Evolutionary conservation across 2,329 filamentous ascomycete species (phyloP).

Genomic region (Pseudogymnoascus pannorum): DNA sequence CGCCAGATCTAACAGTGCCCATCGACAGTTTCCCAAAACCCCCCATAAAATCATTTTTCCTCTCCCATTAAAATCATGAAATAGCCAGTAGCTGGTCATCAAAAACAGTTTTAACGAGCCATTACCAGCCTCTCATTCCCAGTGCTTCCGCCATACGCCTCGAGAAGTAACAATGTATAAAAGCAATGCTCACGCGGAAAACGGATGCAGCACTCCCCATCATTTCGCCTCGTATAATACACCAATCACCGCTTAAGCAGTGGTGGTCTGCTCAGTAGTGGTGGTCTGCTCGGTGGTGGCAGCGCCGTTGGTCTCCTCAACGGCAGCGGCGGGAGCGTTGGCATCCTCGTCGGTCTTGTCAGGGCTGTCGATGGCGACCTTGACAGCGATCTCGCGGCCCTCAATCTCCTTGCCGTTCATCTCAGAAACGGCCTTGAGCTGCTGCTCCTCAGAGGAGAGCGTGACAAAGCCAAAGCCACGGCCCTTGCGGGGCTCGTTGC

Average conservation of each 20-base stretch:
- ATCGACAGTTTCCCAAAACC: neutral
- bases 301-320: constrained; percentile 31
- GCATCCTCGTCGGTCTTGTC: constrained; percentile 91
- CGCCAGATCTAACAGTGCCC: neutral
- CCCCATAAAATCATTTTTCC: neutral
- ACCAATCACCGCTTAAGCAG: constrained; percentile 10
- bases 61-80: neutral
- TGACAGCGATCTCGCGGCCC: constrained; percentile 97
- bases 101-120: neutral
- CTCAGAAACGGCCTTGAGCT: constrained; percentile 93
- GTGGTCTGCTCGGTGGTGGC: no score
- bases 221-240: neutral
- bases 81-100: neutral
- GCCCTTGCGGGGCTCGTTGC: constrained; percentile 96
- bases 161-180: constrained; percentile 3
- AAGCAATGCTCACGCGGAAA: neutral
- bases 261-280: constrained; percentile 18
- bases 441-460: constrained; percentile 86
- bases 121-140: constrained; percentile 11
- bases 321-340: constrained; percentile 46
- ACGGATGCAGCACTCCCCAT: neutral
- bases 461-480: constrained; percentile 99
- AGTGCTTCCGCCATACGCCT: constrained; percentile 4
- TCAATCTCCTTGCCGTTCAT: constrained; percentile 99
- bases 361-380: constrained; percentile 98